Conservation (phyloP, 2,329 filamentous ascomycete species). For the Didymella lethalis region DNA sequence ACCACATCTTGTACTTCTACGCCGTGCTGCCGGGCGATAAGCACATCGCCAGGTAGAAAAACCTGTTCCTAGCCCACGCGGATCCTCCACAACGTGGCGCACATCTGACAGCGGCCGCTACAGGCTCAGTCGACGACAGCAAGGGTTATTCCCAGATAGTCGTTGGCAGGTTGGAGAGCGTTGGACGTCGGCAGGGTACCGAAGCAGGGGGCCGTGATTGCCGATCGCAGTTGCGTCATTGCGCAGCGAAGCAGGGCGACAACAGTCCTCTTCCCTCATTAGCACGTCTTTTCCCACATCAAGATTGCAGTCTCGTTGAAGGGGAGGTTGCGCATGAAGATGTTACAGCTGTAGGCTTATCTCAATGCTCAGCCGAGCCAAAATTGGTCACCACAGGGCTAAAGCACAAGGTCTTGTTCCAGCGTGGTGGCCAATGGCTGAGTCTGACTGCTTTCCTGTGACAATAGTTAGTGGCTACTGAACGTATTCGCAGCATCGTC, state of each 20-base stretch:
- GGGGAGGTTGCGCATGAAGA: too few relatives aligned
- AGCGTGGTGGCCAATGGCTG: too few relatives aligned
- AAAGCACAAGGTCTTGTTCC: too few relatives aligned
- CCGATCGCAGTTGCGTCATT: conserved; percentile 23
- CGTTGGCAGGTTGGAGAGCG: conserved; percentile 13
- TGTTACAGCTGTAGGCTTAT: too few relatives aligned
- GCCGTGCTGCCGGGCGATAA: neutral
- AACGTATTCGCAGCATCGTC: too few relatives aligned
- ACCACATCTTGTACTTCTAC: neutral
- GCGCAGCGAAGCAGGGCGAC: neutral
- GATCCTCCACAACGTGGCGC: conserved; percentile 11
- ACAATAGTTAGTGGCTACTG: too few relatives aligned
- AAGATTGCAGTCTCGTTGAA: too few relatives aligned
- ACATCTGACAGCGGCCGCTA: conserved; percentile 1
- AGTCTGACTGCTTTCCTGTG: too few relatives aligned
- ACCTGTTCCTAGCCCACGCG: conserved; percentile 11
- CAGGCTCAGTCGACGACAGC: conserved; percentile 8
- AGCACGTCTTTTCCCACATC: too few relatives aligned
- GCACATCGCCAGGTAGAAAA: conserved; percentile 1
- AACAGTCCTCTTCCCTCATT: too few relatives aligned
- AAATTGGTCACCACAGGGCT: too few relatives aligned
- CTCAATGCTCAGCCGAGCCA: too few relatives aligned
- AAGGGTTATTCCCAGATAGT: conserved; percentile 12
- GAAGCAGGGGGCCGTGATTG: conserved; percentile 20
- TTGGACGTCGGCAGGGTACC: neutral